These are phyloP conservation scores for Penicillium robsamsonii DNA, from an alignment of 495 filamentous ascomycete genomes.

Conservation along the genomic window DNA sequence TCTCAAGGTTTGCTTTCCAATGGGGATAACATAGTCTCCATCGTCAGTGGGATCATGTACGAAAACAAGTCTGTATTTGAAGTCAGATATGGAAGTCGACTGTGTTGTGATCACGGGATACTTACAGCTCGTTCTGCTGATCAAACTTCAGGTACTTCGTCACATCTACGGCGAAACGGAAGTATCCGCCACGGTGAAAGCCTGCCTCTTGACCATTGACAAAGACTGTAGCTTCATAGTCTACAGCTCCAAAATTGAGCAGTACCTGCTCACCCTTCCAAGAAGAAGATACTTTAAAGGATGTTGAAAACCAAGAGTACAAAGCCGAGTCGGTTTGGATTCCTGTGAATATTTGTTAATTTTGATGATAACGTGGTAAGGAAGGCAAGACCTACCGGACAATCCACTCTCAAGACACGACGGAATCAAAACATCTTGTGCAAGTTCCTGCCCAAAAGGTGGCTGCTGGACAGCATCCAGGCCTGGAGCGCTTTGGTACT, in stretches of 20 bases:
- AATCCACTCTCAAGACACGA: slow-evolving; percentile 62
- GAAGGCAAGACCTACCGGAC: slow-evolving; percentile 36
- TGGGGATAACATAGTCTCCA: slow-evolving; percentile 53
- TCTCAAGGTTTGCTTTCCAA: slow-evolving; percentile 60
- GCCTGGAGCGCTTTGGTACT: slow-evolving; percentile 49
- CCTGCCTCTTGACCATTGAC: slow-evolving; percentile 57
- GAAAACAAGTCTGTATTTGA: slow-evolving; percentile 51
- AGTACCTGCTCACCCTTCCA: slow-evolving; percentile 49
- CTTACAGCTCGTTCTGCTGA: slow-evolving; percentile 53
- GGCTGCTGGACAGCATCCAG: slow-evolving; percentile 40
- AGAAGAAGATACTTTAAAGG: slow-evolving; percentile 49
- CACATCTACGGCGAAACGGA: slow-evolving; percentile 58
- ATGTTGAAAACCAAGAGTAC: slow-evolving; percentile 61
- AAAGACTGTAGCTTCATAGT: slow-evolving; percentile 64
- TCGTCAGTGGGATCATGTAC: slow-evolving; percentile 64
- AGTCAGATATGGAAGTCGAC: slow-evolving; percentile 6
- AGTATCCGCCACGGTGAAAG: slow-evolving; percentile 61
- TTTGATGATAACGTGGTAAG: background rate
- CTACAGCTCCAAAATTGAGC: slow-evolving; percentile 68
- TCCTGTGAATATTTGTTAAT: slow-evolving; percentile 37
- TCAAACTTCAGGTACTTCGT: slow-evolving; percentile 47
- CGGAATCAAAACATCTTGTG: slow-evolving; percentile 56
- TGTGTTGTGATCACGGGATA: background rate
- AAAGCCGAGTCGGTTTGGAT: slow-evolving; percentile 47
- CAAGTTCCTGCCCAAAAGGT: slow-evolving; percentile 40